Base-by-base conservation (phyloP, 805 yeast genomes). In the Tetrapisispora taiwanensis region DNA sequence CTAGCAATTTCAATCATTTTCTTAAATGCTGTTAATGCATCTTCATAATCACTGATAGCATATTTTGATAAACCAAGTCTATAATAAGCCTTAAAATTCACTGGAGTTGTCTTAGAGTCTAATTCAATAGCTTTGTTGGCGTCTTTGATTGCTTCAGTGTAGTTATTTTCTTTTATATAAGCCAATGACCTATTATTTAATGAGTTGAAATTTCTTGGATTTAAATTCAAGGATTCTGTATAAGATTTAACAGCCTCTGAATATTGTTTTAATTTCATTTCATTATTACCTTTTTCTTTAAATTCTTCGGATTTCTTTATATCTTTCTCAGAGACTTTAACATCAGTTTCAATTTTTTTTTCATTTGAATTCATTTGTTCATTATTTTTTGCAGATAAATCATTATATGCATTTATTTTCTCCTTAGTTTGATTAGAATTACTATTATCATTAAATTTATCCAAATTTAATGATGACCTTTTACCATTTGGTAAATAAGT, bases 121-220 rank as follows among this genome's bases (percentile, higher is more conserved):
- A 79, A 67, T 46, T 74, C 73, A 44, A 86, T 79, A 35, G 97
- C 95, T 43, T 69, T 69, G 54, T 81, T 73, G 19, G 97, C 95
- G 62, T 90, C 98, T 36, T 69, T 69, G 30, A 83, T 75, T 1
- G 98, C 97, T 49, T 73, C 67, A 14, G 76, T 80, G 58, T 83
- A 88, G 46, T 85, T 70, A 49, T 76, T 73, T 24, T 74, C 56
- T 6, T 95, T 84, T 5, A 94, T 82, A 65, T 84, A 78, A 1
- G 97, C 97, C 33, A 97, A 97, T 9, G 98, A 96, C 59, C 97
- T 78, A 68, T 90, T 90, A 26, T 97, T 86, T 49, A 75, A 75
- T 65, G 80, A 90, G 17, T 89, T 84, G n/a, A 86, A 86, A 61
- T 86, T 87, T 19, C 70, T 60, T 41, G 86, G 78, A 50, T 79